These are phyloP conservation scores for Linnemannia elongata DNA, from an alignment of 192 early-diverging fungal genomes.

Conservation along the genomic window DNA sequence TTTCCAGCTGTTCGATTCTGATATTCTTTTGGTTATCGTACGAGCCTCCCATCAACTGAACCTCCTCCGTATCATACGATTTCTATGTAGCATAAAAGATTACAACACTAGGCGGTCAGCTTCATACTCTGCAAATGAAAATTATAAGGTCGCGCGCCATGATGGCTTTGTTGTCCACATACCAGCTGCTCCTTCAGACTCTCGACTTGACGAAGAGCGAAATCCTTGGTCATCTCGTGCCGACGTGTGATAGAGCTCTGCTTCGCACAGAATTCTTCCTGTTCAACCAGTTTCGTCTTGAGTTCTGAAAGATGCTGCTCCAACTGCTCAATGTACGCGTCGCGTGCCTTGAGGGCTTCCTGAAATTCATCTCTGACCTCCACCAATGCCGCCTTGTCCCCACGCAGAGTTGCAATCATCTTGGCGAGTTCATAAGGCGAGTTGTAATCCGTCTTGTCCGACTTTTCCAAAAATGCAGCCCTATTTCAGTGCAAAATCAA, in stretches of 20 bases:
- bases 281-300: slow-evolving; percentile 60
- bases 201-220: slow-evolving; percentile 71
- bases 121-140: no score
- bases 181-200: slow-evolving; percentile 78
- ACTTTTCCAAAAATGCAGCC: slow-evolving; percentile 57
- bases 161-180: background rate
- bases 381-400: slow-evolving; percentile 57
- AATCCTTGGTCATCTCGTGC: slow-evolving; percentile 62
- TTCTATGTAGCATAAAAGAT: slow-evolving; percentile 23
- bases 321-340: slow-evolving; percentile 48
- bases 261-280: slow-evolving; percentile 54
- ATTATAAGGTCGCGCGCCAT: no score
- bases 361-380: slow-evolving; percentile 57
- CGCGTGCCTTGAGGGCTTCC: slow-evolving; percentile 47
- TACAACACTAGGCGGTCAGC: background rate
- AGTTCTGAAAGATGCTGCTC: slow-evolving; percentile 59
- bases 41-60: slow-evolving; percentile 59
- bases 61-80: slow-evolving; percentile 69
- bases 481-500: slow-evolving; percentile 11
- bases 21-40: slow-evolving; percentile 71
- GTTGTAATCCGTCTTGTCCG: slow-evolving; percentile 58
- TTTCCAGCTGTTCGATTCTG: slow-evolving; percentile 74
- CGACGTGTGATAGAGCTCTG: slow-evolving; percentile 53
- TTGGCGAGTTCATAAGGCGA: slow-evolving; percentile 67
- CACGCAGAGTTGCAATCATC: slow-evolving; percentile 60